These are phyloP conservation scores for Colletotrichum sansevieriae DNA, from an alignment of 2,329 filamentous ascomycete genomes.

Conservation along the genomic window DNA sequence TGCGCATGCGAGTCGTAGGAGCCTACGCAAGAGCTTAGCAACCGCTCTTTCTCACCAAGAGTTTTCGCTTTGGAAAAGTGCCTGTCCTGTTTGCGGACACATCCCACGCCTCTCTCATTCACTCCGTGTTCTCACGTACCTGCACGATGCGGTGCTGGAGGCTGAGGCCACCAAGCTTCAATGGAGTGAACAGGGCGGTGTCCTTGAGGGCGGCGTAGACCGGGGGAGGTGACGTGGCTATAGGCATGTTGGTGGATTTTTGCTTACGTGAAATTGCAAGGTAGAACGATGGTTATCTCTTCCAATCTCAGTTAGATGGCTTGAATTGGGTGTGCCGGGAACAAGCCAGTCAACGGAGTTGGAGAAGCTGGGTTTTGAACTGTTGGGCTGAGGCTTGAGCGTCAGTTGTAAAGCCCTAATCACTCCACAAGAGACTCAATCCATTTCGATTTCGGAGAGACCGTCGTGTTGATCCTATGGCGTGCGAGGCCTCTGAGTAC, in stretches of 20 bases:
- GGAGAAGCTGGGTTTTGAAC: conserved; percentile 26
- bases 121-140: conserved; percentile 40
- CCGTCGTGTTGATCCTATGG: not conserved
- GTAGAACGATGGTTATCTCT: conserved; percentile 18
- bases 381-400: not conserved
- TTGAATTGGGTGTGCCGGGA: conserved; percentile 10
- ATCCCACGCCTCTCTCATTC: not conserved
- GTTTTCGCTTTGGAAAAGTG: too few relatives aligned
- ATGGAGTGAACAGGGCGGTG: conserved; percentile 51
- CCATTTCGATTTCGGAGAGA: not conserved
- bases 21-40: conserved; percentile 12
- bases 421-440: not conserved
- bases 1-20: conserved; percentile 45
- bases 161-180: conserved; percentile 50
- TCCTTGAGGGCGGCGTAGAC: conserved; percentile 31
- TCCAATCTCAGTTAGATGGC: conserved; percentile 18
- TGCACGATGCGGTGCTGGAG: conserved; percentile 54
- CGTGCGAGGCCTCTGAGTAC: not conserved
- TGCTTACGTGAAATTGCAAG: not conserved
- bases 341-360: conserved; percentile 11
- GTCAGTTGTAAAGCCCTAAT: not conserved
- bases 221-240: conserved; percentile 33
- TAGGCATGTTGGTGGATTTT: conserved; percentile 12
- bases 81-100: too few relatives aligned
- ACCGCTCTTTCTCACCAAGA: not conserved